Evolutionary conservation across 148 eudicot genomes (phyloP).

Genomic region (Vaccinium darrowii): DNA sequence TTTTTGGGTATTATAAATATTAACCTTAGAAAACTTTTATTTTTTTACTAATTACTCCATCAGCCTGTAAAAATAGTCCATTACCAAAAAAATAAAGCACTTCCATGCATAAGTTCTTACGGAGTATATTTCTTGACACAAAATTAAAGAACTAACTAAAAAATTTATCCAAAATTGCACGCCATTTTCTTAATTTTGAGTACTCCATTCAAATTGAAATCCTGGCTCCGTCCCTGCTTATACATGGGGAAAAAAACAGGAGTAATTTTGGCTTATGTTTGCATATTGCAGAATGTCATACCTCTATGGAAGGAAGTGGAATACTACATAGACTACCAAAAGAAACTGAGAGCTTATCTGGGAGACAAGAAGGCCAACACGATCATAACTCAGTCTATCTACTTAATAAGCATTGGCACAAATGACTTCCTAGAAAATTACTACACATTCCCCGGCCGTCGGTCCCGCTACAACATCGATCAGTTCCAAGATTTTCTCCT

Average conservation of each 20-base stretch:
- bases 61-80: too few species aligned
- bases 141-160: too few species aligned
- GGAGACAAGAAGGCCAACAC: slow-evolving; percentile 50
- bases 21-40: too few species aligned
- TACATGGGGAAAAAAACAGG: neutral
- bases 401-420: slow-evolving; percentile 67
- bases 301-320: slow-evolving; percentile 79
- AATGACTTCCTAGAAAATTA: slow-evolving; percentile 89
- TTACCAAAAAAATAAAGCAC: too few species aligned
- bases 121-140: too few species aligned
- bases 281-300: slow-evolving; percentile 54
- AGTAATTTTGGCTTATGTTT: neutral
- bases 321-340: slow-evolving; percentile 69
- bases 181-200: too few species aligned
- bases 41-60: too few species aligned
- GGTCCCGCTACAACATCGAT: slow-evolving; percentile 31
- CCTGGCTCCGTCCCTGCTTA: too few species aligned
- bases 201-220: too few species aligned
- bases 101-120: too few species aligned
- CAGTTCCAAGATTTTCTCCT: slow-evolving; percentile 46
- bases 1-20: too few species aligned
- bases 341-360: slow-evolving; percentile 35
- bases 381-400: slow-evolving; percentile 46
- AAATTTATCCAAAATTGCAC: too few species aligned
- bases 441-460: slow-evolving; percentile 39